Base-by-base conservation (phyloP, 371 early-diverging fungal genomes). In the Zopfochytrium polystomum region DNA sequence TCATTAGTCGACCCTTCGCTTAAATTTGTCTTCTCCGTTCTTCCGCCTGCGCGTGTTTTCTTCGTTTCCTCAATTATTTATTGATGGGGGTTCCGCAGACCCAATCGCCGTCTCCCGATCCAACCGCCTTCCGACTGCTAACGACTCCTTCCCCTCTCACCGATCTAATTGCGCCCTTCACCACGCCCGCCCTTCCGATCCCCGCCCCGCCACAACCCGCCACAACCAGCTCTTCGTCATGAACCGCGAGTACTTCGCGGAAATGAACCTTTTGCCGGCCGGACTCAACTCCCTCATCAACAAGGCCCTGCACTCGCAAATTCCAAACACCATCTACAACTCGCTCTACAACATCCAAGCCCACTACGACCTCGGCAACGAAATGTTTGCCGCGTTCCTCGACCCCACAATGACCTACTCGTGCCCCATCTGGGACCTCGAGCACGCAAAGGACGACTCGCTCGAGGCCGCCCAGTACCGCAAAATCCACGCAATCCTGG, bases 351-450 rank as follows among this genome's bases (percentile, higher is more conserved):
- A 88, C 63, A 81, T 87, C 53, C 72, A 73, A 9, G 85, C 86
- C 4, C 87, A 87, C 71, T 87, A 87, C 65, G 88, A 88, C 59
- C 68, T 88, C 34, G 84, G 84, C 44, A 87, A 88, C 67, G 85
- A 84, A 20, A 74, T 88, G 80, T 88, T 88, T 75, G 72, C 75
- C 4, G 52, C 61, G 29, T 87, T 88, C 52, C 66, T 88, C 49
- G 86, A 85, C 65, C 67, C 72, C 1, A 79, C 81, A 23, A 80
- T 86, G 84, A 85, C 80, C 18, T 88, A 88, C 74, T 85, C 85
- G 20, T 85, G 85, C 48, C 86, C 84, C n/a, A 71, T 84, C 26
- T 86, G 83, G 80, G 65, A 47, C 46, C 65, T 52, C 30, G 61
- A 45, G 23, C n/a, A 53, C 20, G 42, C 54, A 25, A 56, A 59